Conservation (phyloP, 371 early-diverging fungal species). For the Lichtheimia corymbifera region DNA sequence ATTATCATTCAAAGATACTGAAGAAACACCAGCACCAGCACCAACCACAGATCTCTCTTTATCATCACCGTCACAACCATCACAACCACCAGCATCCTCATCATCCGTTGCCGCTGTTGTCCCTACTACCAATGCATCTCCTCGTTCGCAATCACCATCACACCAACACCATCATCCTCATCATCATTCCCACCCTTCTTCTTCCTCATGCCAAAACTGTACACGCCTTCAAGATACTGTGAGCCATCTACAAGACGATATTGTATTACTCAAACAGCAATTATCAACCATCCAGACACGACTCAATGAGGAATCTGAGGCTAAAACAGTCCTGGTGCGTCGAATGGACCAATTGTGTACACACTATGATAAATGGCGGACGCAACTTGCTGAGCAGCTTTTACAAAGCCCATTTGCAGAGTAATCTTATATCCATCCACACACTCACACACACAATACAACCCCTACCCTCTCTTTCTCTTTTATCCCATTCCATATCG, state of each 20-base stretch:
- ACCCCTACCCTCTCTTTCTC: background rate
- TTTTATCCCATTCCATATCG: background rate
- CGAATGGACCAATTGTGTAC: constrained; percentile 12
- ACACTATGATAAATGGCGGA: constrained; percentile 21
- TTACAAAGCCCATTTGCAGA: constrained; percentile 8
- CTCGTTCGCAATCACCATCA: background rate
- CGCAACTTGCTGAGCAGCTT: constrained; percentile 2
- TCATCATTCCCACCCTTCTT: constrained; percentile 6
- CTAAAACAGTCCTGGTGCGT: constrained; percentile 10
- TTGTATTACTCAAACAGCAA: constrained; percentile 14
- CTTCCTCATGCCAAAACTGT: constrained; percentile 24
- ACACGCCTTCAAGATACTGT: constrained; percentile 15
- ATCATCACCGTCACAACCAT: constrained; percentile 1
- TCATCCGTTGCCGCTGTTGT: background rate
- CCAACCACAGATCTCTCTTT: too few relatives aligned
- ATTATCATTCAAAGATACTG: background rate
- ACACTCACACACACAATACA: background rate
- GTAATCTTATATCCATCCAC: background rate
- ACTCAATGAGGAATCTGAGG: constrained; percentile 17
- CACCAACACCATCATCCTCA: too few relatives aligned
- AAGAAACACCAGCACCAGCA: too few relatives aligned
- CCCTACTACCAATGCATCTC: background rate
- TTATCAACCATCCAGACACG: constrained; percentile 20
- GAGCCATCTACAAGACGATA: constrained; percentile 15
- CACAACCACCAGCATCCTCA: background rate